Percentiles rank a stretch among this genome's conserved stretches.
phyloP scores from a whole-genome alignment of 2,329 filamentous ascomycete genomes.

The Exophiala dermatitidis region DNA sequence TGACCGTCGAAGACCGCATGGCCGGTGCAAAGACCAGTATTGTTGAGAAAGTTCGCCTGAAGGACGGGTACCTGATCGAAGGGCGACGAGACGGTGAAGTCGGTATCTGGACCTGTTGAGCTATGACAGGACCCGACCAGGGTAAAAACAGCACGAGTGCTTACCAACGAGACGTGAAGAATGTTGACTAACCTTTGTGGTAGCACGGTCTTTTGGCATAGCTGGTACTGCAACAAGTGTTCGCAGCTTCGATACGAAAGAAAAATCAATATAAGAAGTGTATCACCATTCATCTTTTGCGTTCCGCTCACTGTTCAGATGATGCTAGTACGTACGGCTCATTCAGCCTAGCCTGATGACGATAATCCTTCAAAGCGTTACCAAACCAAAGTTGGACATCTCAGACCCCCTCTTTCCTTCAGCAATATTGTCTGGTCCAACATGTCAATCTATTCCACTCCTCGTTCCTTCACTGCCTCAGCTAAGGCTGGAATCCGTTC shows the following conservation, averaged over 20 bases:
- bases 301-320: background rate
- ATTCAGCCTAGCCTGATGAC: no score
- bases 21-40: constrained; percentile 57
- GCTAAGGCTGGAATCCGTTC: background rate
- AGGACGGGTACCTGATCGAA: constrained; percentile 89
- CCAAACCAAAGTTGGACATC: no score
- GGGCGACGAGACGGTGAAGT: constrained; percentile 81
- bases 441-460: no score
- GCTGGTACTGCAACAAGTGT: background rate
- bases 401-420: no score
- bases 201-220: background rate
- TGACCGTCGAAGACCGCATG: constrained; percentile 48
- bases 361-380: no score
- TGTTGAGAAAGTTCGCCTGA: constrained; percentile 80
- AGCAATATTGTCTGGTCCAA: no score
- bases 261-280: background rate
- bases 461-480: no score
- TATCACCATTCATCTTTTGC: background rate
- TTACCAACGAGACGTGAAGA: background rate
- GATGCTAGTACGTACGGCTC: no score
- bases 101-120: constrained; percentile 77
- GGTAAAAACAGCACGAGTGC: background rate
- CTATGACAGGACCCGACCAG: background rate
- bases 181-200: background rate
- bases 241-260: background rate